Evolutionary conservation across 129 eudicot species (phyloP), one percentile per base, ranked within the genome.

Genomic region (Cynara cardunculus): DNA sequence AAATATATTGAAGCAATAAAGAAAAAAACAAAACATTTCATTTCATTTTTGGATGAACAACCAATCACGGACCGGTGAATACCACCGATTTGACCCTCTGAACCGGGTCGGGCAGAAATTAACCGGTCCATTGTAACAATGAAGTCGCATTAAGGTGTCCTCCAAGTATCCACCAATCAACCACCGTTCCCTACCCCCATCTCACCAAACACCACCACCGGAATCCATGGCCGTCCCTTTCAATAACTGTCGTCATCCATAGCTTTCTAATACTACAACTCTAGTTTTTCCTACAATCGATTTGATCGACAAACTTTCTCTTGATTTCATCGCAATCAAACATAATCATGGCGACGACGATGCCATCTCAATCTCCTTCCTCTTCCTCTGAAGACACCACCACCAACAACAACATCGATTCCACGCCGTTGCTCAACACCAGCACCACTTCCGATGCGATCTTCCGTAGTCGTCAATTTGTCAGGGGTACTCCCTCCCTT

Each of bases 401-500:
- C 87, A 80, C 34, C 66, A 49, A 79, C 79, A 35, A 19, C 88
- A 78, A 62, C 80, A 61, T 83, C 87, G 82, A 83, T 78, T 13
- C 87, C 14, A 76, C 89, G 70, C 93, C 93, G 67, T 72, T 89
- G 44, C 88, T 87, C 81, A 19, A 83, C 56, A n/a, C 80, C 22
- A 46, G 76, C 46, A 30, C 44, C 44, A 34, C 84, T 32, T 80
- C 81, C 72, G 84, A 82, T 72, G 79, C 79, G 81, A 16, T 37
- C 75, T 72, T 26, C 44, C 78, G 84, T 62, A 24, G 30, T 84
- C 89, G 84, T 32, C 82, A 80, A 19, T 85, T 80, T 69, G 28
- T 75, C 72, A 82, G 83, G 25, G 89, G 88, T 2, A 26, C 91
- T 1, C 92, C 90, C 18, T 89, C 87, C 81, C 90, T 90, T 25